phyloP scores from a whole-genome alignment of 768 basidiomycete species.

The Kwoniella sp. region DNA sequence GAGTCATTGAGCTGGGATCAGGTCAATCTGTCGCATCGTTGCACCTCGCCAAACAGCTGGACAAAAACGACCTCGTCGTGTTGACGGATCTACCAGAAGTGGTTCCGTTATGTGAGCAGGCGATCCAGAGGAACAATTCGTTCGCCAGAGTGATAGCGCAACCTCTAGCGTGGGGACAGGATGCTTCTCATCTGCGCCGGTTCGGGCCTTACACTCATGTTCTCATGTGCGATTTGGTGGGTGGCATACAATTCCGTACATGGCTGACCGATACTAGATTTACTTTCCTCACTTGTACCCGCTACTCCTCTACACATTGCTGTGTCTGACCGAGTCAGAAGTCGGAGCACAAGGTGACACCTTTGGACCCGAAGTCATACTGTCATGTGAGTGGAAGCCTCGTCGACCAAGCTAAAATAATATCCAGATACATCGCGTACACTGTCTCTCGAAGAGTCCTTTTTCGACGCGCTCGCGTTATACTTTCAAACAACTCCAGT shows the following conservation, averaged over 20 bases:
- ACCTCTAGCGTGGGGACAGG: conserved; percentile 73
- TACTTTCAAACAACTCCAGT: conserved; percentile 47
- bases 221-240: conserved; percentile 80
- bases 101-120: conserved; percentile 61
- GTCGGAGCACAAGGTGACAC: conserved; percentile 15
- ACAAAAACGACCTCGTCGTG: conserved; percentile 54
- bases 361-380: conserved; percentile 60
- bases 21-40: conserved; percentile 66
- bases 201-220: conserved; percentile 62
- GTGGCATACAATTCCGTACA: conserved; percentile 42
- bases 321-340: conserved; percentile 68
- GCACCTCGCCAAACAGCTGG: conserved; percentile 61
- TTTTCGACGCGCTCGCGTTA: conserved; percentile 43
- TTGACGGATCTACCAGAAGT: conserved; percentile 79
- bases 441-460: conserved; percentile 48
- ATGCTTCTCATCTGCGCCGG: conserved; percentile 56
- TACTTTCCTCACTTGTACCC: conserved; percentile 83
- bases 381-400: conserved; percentile 62
- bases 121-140: conserved; percentile 40
- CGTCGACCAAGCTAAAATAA: conserved; percentile 14
- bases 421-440: conserved; percentile 44
- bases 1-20: conserved; percentile 74
- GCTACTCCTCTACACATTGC: conserved; percentile 72
- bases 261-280: conserved; percentile 61
- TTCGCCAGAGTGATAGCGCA: conserved; percentile 59